Conservation (phyloP, 306 rosid genomes). For the Canavalia gladiata region DNA sequence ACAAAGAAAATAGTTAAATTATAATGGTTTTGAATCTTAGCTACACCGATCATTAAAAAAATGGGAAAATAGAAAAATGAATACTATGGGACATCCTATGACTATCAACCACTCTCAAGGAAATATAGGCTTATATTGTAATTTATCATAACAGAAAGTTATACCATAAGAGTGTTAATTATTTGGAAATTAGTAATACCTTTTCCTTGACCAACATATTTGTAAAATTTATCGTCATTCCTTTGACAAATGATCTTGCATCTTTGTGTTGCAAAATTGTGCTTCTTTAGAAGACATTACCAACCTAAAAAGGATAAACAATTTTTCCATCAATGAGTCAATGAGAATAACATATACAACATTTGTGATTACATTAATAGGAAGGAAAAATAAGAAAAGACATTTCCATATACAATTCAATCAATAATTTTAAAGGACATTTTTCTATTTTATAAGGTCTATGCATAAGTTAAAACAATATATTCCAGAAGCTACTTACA, state of each 20-base stretch:
- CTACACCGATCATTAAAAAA: conserved; percentile 43
- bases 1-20: conserved; percentile 48
- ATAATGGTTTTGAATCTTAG: conserved; percentile 30
- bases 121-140: conserved; percentile 33
- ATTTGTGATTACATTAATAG: background rate
- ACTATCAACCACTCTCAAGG: conserved; percentile 52
- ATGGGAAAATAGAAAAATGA: conserved; percentile 20
- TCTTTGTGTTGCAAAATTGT: conserved; percentile 57
- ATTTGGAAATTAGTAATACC: conserved; percentile 55
- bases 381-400: background rate
- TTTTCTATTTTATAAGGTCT: background rate
- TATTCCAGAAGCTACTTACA: background rate
- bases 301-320: conserved; percentile 55
- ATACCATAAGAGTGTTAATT: background rate
- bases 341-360: background rate
- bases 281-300: conserved; percentile 67
- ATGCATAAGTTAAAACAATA: conserved; percentile 14
- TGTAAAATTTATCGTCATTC: conserved; percentile 61
- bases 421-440: conserved; percentile 2
- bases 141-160: conserved; percentile 6
- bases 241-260: conserved; percentile 63
- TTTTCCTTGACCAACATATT: conserved; percentile 78
- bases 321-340: conserved; percentile 25
- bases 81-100: conserved; percentile 42
- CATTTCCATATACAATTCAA: background rate